Base-by-base conservation (phyloP, 257 asterid genomes). In the Lycium ferocissimum region DNA sequence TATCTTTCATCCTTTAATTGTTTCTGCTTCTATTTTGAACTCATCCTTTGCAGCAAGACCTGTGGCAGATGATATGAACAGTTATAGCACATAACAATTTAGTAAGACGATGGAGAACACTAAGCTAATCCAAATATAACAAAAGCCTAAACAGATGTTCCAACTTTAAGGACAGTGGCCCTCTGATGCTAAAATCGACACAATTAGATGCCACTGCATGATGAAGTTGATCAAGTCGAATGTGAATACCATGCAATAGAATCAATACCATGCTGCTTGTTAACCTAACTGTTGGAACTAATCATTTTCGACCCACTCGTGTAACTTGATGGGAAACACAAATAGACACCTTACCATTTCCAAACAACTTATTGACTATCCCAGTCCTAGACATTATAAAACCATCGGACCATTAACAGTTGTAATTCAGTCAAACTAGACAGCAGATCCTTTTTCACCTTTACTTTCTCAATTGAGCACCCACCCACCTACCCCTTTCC, bases 21-120 rank as follows among this genome's bases (percentile, higher is more conserved):
- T 66, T 83, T 82, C 85, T 69, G 81, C 80, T 57, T 83, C 81
- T 83, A 67, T 83, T 69, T 53, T 58, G 65, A 43, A 22, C 66
- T 40, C 75, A 72, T 84, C 38, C 59, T 71, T 49, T 72, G 82
- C 82, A 53, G 65, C 15, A 58, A 76, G 47, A 76, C 82, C 82
- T 76, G 82, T 14, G 49, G 49, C 81, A 26, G 51, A 51, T 49
- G 47, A 51, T 76, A 76, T 26, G 13, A 18, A 49, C 13, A 51
- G 33, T 49, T 22, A 75, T 20, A 12, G 61, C 62, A 22, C 43
- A 40, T 51, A 75, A 49, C 5, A 6, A 0, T 7, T 47, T 47
- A 10, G 10, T 51, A 63, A 13, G 8, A 17, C 20, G 5, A 4
- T 57, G 63, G 17, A 54, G 59, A 57, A 57, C 2, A 15, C 63